Base-by-base conservation (phyloP, 148 eudicot species). In the Diospyros kaki region DNA sequence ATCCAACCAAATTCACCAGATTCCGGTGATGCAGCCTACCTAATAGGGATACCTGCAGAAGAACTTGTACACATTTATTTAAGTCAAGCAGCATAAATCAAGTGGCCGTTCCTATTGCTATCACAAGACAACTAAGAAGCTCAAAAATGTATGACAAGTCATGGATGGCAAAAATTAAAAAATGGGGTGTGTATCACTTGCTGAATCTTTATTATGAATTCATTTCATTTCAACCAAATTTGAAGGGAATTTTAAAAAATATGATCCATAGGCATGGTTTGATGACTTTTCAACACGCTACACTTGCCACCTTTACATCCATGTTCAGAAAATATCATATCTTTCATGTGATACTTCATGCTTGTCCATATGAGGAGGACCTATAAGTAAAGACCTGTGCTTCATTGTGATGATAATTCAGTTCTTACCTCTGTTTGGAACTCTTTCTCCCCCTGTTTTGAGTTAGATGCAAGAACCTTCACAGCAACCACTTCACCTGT, bases 21-120 rank as follows among this genome's bases (percentile, higher is more conserved):
- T 95, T 95, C 68, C 97, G 85, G 72, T 95, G 99, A 86, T 95
- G 99, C 71, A 91, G 80, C 83, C 99, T 90, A 72, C 96, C 97
- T 42, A 95, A 87, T 58, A 95, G 80, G 64, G 94, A 90, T 55
- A 95, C 99, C 99, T 95, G 93, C 79, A 82, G 60, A 77, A 54
- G 71, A 42, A 64, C 10, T 42, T 55, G 17, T n/a, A 44, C 39
- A 38, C 73, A 3, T 63, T 56, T 39, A 38, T 46, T 41, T 46
- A 58, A 51, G 11, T 58, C 51, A 3, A n/a, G 39, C 4, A 64
- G 52, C 5, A 74, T 10, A 52, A 11, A 74, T 52, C 70, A 43
- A 17, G 58, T 50, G 41, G 48, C 5, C 15, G 52, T 43, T 64
- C 41, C 9, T n/a, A 52, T 63, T 53, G 10, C 9, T 63, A 45